Conservation (phyloP, 331 rosid genomes). For the Stylosanthes scabra region DNA sequence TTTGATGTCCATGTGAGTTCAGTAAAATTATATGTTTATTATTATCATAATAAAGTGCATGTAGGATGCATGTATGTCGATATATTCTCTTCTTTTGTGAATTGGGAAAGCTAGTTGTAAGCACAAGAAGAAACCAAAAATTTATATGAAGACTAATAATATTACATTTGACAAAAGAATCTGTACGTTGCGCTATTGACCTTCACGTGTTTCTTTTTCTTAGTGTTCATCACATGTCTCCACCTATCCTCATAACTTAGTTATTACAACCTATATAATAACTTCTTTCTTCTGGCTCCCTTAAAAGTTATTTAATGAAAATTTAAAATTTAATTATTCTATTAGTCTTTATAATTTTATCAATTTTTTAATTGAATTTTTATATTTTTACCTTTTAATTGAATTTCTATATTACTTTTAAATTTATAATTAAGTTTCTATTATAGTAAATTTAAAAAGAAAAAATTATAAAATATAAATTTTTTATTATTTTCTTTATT, state of each 20-base stretch:
- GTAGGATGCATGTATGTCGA: slow-evolving; percentile 21
- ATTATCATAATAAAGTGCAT: slow-evolving; percentile 20
- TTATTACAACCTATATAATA: too few relatives aligned
- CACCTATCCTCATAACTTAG: slow-evolving; percentile 2
- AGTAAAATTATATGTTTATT: not conserved
- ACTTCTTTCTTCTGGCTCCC: too few relatives aligned
- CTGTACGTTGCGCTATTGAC: slow-evolving; percentile 58
- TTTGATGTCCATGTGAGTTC: slow-evolving; percentile 40
- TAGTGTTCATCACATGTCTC: slow-evolving; percentile 60
- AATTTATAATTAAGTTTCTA: too few relatives aligned
- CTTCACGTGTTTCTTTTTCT: slow-evolving; percentile 55
- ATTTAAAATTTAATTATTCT: too few relatives aligned
- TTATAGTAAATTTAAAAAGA: too few relatives aligned
- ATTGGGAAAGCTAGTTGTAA: slow-evolving; percentile 42
- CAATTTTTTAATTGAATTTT: too few relatives aligned
- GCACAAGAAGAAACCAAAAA: slow-evolving; percentile 43
- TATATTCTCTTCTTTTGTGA: slow-evolving; percentile 37
- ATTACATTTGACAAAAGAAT: slow-evolving; percentile 46
- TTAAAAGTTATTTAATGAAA: too few relatives aligned
- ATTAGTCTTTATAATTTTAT: too few relatives aligned
- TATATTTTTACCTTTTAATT: too few relatives aligned
- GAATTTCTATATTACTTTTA: too few relatives aligned
- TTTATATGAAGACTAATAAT: slow-evolving; percentile 20
- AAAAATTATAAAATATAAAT: too few relatives aligned
- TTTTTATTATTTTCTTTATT: too few relatives aligned